phyloP scores from a whole-genome alignment of 1,284 basidiomycete genomes.

The Butyriboletus regius region DNA sequence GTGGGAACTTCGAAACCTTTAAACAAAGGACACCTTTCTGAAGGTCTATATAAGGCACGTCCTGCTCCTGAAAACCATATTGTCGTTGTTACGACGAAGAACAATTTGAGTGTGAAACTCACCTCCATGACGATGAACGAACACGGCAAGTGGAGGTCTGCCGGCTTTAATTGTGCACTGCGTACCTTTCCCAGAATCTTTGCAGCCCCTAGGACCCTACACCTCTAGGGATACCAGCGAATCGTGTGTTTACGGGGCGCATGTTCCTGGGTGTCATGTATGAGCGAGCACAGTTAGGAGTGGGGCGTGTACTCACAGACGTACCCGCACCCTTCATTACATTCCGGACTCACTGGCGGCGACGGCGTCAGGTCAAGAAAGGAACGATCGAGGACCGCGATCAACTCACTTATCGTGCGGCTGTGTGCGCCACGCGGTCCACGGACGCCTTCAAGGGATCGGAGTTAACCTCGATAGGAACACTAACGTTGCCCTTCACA shows the following conservation, averaged over 20 bases:
- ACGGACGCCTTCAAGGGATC: conserved; percentile 91
- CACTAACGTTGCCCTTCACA: conserved; percentile 37
- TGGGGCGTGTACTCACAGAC: conserved; percentile 22
- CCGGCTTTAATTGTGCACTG: conserved; percentile 84
- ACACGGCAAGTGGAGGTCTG: conserved; percentile 78
- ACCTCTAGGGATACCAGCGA: conserved; percentile 85
- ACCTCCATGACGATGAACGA: conserved; percentile 95
- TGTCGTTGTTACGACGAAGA: background rate
- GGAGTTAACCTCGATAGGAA: conserved; percentile 86
- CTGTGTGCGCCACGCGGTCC: conserved; percentile 95
- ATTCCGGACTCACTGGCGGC: conserved; percentile 79
- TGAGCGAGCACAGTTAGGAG: background rate
- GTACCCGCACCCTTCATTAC: conserved; percentile 86
- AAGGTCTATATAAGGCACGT: conserved; percentile 91
- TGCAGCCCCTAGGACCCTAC: conserved; percentile 94
- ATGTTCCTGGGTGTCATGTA: conserved; percentile 56
- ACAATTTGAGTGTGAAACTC: background rate
- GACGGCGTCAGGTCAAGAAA: conserved; percentile 8
- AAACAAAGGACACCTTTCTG: conserved; percentile 82
- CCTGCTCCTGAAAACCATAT: conserved; percentile 57
- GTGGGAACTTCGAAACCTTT: conserved; percentile 81
- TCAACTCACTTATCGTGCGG: conserved; percentile 84
- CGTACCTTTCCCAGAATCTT: conserved; percentile 92
- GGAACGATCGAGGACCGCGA: background rate
- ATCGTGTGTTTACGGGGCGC: conserved; percentile 84